Evolutionary conservation across 495 filamentous ascomycete genomes (phyloP), one percentile per base, ranked within the genome.

Genomic region (Hypoxylon trugodes): DNA sequence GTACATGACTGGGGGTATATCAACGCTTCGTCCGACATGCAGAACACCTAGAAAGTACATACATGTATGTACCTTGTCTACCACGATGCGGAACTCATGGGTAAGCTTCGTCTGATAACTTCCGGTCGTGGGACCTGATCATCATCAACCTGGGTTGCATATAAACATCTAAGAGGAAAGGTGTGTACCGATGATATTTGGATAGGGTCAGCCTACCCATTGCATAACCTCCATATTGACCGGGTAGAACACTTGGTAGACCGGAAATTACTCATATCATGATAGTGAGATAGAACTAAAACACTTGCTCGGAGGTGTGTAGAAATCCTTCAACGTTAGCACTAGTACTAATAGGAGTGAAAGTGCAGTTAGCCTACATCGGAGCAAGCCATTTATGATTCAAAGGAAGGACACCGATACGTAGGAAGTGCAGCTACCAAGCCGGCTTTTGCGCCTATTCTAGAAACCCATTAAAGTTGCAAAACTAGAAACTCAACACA

Each of bases 31-130:
- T 26, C 50, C 35, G 38, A 55, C 19, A 26, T 56, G 43, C 26
- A 49, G n/a, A 13, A 46, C 12, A 43, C 18, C 47, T 21, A 13
- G 24, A 49, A 54, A 21, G 16, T 52, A 49, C 55, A 25, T 49
- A 45, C 12, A 26, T 32, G 36, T 15, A 21, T 15, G 36, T 41
- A 32, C n/a, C n/a, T n/a, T n/a, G n/a, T n/a, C n/a, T n/a, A n/a
- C n/a, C n/a, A n/a, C 4, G 19, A 49, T 21, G 26, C 38, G 25
- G n/a, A 40, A 24, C 52, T 38, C 52, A 46, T 15, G 51, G 12
- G 37, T 13, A 38, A 41, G 30, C 22, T 22, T 38, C 33, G 35
- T 47, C 54, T 65, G 42, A 59, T 65, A 54, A 54, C 51, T 49
- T 46, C 43, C 49, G 25, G 40, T 22, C 58, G 3, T 62, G 19